Percentiles rank a stretch among this genome's conserved stretches.
phyloP scores from a whole-genome alignment of 768 basidiomycete genomes.

The Gloeophyllum trabeum region DNA sequence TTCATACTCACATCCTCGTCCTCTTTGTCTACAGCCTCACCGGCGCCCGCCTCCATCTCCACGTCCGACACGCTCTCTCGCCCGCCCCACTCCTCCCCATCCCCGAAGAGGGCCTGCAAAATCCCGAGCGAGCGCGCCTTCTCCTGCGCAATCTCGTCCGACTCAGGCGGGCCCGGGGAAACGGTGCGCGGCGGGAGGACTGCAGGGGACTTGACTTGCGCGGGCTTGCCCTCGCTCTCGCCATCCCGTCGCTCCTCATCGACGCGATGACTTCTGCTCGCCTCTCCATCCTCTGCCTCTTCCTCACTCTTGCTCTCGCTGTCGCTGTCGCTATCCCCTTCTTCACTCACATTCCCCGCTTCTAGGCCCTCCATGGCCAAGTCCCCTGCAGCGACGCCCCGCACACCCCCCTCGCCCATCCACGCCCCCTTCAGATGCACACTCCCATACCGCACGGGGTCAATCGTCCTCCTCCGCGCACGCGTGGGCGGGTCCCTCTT shows the following conservation, averaged over 20 bases:
- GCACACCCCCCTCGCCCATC: conserved; percentile 28
- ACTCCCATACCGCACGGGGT: conserved; percentile 63
- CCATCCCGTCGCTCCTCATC: not conserved
- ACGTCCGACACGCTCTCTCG: conserved; percentile 36
- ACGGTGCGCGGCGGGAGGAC: not conserved
- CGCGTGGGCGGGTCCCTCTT: conserved; percentile 40
- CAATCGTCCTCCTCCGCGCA: conserved; percentile 55
- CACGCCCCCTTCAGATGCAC: conserved; percentile 61
- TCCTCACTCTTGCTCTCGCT: conserved; percentile 1
- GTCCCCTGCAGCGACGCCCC: not conserved
- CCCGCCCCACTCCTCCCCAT: conserved; percentile 40
- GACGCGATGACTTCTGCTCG: no score
- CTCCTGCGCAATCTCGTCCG: conserved; percentile 27
- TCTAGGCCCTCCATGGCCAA: not conserved
- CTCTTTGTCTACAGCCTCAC: conserved; percentile 4
- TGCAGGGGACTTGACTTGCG: not conserved
- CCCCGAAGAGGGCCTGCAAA: conserved; percentile 41
- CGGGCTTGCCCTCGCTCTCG: not conserved
- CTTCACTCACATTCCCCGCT: not conserved
- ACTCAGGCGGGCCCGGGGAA: not conserved
- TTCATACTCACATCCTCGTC: conserved; percentile 5
- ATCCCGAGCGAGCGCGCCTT: conserved; percentile 35
- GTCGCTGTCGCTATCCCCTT: conserved; percentile 3
- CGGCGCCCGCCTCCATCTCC: conserved; percentile 8
- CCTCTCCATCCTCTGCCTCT: not conserved